Base-by-base conservation (phyloP, 1,284 basidiomycete species). In the Apiotrichum akiyoshidainum region DNA sequence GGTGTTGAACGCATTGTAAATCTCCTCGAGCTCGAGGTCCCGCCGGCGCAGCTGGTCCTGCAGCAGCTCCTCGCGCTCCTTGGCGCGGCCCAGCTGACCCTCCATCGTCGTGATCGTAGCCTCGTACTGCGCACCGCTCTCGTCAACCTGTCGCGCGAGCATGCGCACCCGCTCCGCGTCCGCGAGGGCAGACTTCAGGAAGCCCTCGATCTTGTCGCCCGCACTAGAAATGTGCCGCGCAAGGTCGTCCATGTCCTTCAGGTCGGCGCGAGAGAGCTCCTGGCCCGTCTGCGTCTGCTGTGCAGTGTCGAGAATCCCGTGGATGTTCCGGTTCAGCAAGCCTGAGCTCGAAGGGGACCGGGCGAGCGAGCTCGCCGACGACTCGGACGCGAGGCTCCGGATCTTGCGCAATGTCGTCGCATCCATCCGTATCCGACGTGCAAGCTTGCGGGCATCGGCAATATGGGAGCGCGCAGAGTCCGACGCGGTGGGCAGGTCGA, bases 1-100 rank as follows among this genome's bases (percentile, higher is more conserved):
- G 66, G 91, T 89, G 71, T 94, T 94, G 80, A 95, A 93, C 5
- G 89, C 90, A 80, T 92, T 88, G 69, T 92, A 94, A 81, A 93
- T 86, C 69, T 90, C 88, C 68, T 92, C 89, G 72, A 92, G 88
- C 79, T 94, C 91, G 2, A 86, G 83, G n/a, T 86, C 87, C 39
- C 85, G 83, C 68, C 91, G 87, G 13, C 82, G 80, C 5, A 92
- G 80, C 46, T 92, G 81, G 59, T 83, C 84, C 71, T 88, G 88
- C 12, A 92, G 82, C 35, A 90, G 79, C 60, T 89, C 88, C 60
- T 85, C 86, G 71, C 90, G 87, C 21, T 87, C 83, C 64, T 83
- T 87, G 10, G 83, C 80, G 60, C 85, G 84, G 63, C 85, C 82
- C 22, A 92, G 79, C 64, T 91, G 88, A 17, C 83, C 73, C 49